Conservation (phyloP, 1,284 basidiomycete species). For the Entoloma clypeatum region DNA sequence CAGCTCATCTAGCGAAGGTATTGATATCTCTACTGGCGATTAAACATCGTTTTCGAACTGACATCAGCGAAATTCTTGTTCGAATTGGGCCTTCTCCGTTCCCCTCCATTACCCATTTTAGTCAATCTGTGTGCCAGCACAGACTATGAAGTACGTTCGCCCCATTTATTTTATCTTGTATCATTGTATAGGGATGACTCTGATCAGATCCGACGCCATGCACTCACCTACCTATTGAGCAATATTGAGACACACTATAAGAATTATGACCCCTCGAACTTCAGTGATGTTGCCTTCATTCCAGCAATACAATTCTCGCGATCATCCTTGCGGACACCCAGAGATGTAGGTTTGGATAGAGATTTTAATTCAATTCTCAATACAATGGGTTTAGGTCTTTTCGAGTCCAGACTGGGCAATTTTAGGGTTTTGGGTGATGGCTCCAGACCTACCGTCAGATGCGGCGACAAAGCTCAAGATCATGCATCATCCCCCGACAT, state of each 20-base stretch:
- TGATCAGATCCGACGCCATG: conserved; percentile 43
- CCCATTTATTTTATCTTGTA: background rate
- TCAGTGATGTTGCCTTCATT: conserved; percentile 69
- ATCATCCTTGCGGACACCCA: conserved; percentile 59
- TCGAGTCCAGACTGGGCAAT: conserved; percentile 65
- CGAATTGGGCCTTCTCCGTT: conserved; percentile 71
- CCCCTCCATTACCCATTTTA: conserved; percentile 68
- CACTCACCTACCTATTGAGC: conserved; percentile 78
- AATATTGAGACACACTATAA: conserved; percentile 63
- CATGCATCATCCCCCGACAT: conserved; percentile 68
- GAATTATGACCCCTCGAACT: conserved; percentile 56
- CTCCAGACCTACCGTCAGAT: conserved; percentile 56
- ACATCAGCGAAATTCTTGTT: conserved; percentile 78
- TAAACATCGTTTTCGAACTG: background rate
- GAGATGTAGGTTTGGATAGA: conserved; percentile 46
- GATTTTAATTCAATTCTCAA: background rate
- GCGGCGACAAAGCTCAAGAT: conserved; percentile 70
- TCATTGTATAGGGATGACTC: background rate
- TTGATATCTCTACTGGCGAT: background rate
- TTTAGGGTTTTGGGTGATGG: conserved; percentile 73
- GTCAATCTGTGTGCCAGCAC: conserved; percentile 63
- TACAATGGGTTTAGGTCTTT: conserved; percentile 58
- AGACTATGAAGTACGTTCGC: conserved; percentile 39
- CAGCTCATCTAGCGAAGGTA: conserved; percentile 80
- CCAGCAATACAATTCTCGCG: conserved; percentile 62